phyloP scores from a whole-genome alignment of 2,329 filamentous ascomycete genomes.

The Pseudocercospora vitis region DNA sequence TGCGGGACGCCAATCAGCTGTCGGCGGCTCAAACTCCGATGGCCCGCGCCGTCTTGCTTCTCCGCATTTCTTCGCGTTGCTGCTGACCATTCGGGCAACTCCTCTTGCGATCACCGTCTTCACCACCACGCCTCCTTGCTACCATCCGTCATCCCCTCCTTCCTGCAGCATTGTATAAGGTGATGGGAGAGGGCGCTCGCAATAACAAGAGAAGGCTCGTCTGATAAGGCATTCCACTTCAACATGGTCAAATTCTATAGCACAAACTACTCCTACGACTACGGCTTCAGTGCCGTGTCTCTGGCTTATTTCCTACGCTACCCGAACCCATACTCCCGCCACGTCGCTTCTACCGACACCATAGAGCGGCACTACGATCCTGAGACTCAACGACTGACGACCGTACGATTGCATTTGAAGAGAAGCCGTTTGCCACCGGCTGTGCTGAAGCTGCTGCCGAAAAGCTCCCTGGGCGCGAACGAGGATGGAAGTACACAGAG shows the following conservation, averaged over 20 bases:
- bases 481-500: constrained; percentile 64
- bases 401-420: constrained; percentile 78
- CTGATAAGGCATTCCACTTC: background rate
- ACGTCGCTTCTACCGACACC: constrained; percentile 81
- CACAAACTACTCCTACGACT: constrained; percentile 68
- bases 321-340: constrained; percentile 79
- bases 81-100: constrained; percentile 5
- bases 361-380: constrained; percentile 73
- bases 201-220: constrained; percentile 8
- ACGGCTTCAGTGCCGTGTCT: constrained; percentile 80
- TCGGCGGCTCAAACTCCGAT: constrained; percentile 13
- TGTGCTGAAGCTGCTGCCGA: constrained; percentile 72
- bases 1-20: constrained; percentile 2
- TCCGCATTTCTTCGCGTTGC: constrained; percentile 4
- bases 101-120: background rate
- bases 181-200: constrained; percentile 17
- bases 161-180: constrained; percentile 12
- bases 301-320: constrained; percentile 89
- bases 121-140: constrained; percentile 4
- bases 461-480: constrained; percentile 62
- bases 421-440: constrained; percentile 74
- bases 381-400: constrained; percentile 71
- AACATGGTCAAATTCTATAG: constrained; percentile 56
- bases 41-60: background rate
- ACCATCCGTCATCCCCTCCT: background rate